phyloP scores from a whole-genome alignment of 192 early-diverging fungal genomes.

The Mortierella claussenii region DNA sequence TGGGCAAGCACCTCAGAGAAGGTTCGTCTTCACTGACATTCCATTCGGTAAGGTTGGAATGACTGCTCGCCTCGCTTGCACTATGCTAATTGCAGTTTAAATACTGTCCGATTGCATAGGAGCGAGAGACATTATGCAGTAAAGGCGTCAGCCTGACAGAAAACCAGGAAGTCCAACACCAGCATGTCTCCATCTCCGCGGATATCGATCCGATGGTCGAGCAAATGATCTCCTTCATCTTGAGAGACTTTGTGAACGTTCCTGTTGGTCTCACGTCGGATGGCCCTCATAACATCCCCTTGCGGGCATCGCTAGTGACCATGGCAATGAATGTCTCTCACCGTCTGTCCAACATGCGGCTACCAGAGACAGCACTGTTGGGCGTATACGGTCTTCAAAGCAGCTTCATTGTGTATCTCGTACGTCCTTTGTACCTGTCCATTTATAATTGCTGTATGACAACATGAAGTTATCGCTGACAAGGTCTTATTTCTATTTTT shows the following conservation, averaged over 20 bases:
- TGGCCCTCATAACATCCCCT: conserved; percentile 42
- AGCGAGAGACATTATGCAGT: neutral
- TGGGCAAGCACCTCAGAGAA: conserved; percentile 6
- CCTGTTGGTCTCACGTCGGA: conserved; percentile 36
- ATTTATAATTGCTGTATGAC: neutral
- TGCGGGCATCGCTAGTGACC: conserved; percentile 34
- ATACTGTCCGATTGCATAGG: neutral
- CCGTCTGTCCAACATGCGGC: conserved; percentile 38
- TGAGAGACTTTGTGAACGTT: conserved; percentile 47
- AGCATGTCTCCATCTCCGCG: conserved; percentile 19
- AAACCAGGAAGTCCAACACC: conserved; percentile 5
- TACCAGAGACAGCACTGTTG: conserved; percentile 60
- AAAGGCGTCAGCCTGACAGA: conserved; percentile 4
- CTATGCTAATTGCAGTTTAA: neutral
- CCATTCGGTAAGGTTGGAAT: too few relatives aligned
- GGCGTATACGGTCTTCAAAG: conserved; percentile 63
- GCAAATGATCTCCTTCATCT: conserved; percentile 39
- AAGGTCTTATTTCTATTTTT: neutral
- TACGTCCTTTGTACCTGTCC: conserved; percentile 22
- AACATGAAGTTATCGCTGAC: neutral
- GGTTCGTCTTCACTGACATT: too few relatives aligned
- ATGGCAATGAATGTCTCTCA: conserved; percentile 54
- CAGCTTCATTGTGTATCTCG: conserved; percentile 68
- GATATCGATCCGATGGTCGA: conserved; percentile 45
- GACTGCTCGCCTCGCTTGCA: neutral